Conservation (phyloP, 768 basidiomycete species). For the Podaxis carcinomalis region DNA sequence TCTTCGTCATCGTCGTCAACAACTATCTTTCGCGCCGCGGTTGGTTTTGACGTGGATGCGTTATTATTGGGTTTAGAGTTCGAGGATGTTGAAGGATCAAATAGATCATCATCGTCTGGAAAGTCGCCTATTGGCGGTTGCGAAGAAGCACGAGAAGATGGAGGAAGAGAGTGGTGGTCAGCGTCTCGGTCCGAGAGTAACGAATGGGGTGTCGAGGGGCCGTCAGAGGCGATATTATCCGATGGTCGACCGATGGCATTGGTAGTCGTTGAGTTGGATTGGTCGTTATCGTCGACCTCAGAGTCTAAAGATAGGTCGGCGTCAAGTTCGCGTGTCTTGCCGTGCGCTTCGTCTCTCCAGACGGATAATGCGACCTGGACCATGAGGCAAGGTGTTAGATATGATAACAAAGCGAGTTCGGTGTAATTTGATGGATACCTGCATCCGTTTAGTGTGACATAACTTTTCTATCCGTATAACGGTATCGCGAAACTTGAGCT, state of each 20-base stretch:
- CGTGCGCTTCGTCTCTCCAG: slow-evolving; percentile 69
- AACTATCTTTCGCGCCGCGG: neutral
- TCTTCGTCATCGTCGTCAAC: slow-evolving; percentile 36
- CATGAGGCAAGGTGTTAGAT: slow-evolving; percentile 1
- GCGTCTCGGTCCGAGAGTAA: neutral
- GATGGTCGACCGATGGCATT: slow-evolving; percentile 1
- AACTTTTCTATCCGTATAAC: slow-evolving; percentile 83
- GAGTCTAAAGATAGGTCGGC: slow-evolving; percentile 13
- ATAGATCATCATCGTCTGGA: slow-evolving; percentile 15
- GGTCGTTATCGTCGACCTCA: slow-evolving; percentile 13
- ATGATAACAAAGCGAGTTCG: neutral
- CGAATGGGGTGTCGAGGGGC: neutral
- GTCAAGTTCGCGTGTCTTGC: slow-evolving; percentile 20
- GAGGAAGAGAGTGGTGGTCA: slow-evolving; percentile 5
- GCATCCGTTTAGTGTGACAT: slow-evolving; percentile 82
- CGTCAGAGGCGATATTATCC: neutral
- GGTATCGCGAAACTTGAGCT: slow-evolving; percentile 82
- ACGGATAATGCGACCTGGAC: slow-evolving; percentile 64
- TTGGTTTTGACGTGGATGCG: neutral
- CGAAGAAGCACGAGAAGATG: slow-evolving; percentile 18
- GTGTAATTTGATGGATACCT: slow-evolving; percentile 44
- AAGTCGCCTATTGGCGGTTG: slow-evolving; percentile 19
- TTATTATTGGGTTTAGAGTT: slow-evolving; percentile 5
- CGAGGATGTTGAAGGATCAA: slow-evolving; percentile 8
- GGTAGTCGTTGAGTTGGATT: slow-evolving; percentile 10